Conservation (phyloP, 345 rosid genomes). For the Acer campestre region DNA sequence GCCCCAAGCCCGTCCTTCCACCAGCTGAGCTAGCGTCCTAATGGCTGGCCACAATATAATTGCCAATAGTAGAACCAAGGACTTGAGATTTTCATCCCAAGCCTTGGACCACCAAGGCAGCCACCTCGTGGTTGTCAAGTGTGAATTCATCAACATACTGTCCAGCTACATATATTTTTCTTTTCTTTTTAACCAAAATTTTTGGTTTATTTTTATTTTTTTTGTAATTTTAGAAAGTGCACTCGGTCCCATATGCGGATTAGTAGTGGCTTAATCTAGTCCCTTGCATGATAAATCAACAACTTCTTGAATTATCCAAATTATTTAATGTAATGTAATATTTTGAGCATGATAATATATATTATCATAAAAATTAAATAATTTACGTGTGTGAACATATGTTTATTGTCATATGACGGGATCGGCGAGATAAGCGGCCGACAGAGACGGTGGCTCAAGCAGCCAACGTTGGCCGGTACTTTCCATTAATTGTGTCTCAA, state of each 20-base stretch:
- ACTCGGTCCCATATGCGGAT: slow-evolving; percentile 48
- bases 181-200: not conserved
- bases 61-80: too few species aligned
- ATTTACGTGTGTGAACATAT: not conserved
- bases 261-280: slow-evolving; percentile 46
- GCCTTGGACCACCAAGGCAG: too few species aligned
- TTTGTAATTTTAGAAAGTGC: slow-evolving; percentile 29
- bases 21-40: too few species aligned
- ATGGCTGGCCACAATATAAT: too few species aligned
- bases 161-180: not conserved
- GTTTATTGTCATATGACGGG: not conserved
- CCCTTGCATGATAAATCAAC: not conserved
- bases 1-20: too few species aligned
- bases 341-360: not conserved
- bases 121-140: too few species aligned
- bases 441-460: slow-evolving; percentile 20
- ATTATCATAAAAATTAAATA: not conserved
- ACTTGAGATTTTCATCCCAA: too few species aligned
- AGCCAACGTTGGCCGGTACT: slow-evolving; percentile 17
- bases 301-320: not conserved
- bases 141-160: slow-evolving; percentile 12
- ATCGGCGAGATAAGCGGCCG: slow-evolving; percentile 1
- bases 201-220: slow-evolving; percentile 27
- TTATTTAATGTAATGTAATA: not conserved
- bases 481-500: slow-evolving; percentile 23